Evolutionary conservation across 2,329 filamentous ascomycete genomes (phyloP).

Genomic region (Leptographium lundbergii): DNA sequence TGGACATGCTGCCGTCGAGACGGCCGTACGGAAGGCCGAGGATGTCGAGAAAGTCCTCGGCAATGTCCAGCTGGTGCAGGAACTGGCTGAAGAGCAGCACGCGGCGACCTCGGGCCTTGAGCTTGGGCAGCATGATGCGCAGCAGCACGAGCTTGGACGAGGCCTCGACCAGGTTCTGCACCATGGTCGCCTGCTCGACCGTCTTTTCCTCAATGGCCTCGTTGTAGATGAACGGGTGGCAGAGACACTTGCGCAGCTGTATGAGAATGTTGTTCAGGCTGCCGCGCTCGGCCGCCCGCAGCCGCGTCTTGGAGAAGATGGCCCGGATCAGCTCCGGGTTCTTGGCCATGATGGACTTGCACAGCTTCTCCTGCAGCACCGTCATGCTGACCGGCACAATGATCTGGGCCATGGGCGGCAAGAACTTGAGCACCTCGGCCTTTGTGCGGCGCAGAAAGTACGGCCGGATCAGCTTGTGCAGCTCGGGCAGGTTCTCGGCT

Average conservation of each 20-base stretch:
- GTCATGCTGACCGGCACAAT: constrained; percentile 96
- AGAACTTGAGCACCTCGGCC: constrained; percentile 75
- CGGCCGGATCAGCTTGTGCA: constrained; percentile 72
- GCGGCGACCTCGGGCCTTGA: constrained; percentile 73
- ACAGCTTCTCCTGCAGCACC: constrained; percentile 81
- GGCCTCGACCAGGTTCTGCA: constrained; percentile 79
- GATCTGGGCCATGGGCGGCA: constrained; percentile 88
- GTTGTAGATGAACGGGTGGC: constrained; percentile 93
- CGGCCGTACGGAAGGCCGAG: constrained; percentile 63
- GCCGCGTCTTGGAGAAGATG: constrained; percentile 59
- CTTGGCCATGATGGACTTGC: constrained; percentile 84
- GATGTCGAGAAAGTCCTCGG: constrained; percentile 81
- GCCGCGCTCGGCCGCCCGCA: constrained; percentile 60
- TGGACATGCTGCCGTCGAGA: constrained; percentile 72
- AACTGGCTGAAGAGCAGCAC: constrained; percentile 97
- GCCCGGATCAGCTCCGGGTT: constrained; percentile 80
- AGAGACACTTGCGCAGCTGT: constrained; percentile 87
- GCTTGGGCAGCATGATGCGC: constrained; percentile 73
- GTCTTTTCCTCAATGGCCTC: constrained; percentile 75
- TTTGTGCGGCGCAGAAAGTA: constrained; percentile 70
- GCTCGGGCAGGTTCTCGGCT: constrained; percentile 64
- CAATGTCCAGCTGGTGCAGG: constrained; percentile 70
- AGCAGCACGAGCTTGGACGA: constrained; percentile 80
- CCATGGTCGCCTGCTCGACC: constrained; percentile 45
- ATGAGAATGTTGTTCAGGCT: constrained; percentile 90